These are phyloP conservation scores for Priceomyces castillae DNA, from an alignment of 805 yeast species.

Conservation along the genomic window DNA sequence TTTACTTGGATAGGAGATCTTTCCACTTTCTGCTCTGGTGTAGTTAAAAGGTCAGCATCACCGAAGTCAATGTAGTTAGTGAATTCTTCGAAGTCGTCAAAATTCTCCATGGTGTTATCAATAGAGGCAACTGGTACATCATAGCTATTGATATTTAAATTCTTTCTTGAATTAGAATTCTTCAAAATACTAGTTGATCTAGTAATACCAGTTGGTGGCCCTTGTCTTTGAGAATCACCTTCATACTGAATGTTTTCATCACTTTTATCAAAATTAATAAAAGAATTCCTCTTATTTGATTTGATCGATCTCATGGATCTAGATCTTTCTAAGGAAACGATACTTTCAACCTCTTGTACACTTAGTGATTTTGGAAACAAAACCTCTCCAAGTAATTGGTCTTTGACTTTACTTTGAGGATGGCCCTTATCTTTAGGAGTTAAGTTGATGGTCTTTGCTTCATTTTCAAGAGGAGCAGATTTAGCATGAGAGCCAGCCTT, in stretches of 20 bases:
- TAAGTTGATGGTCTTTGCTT: too few species aligned
- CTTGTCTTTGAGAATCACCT: conserved; percentile 7
- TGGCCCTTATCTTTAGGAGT: not conserved
- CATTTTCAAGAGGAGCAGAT: not conserved
- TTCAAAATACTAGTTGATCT: conserved; percentile 41
- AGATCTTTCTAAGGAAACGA: conserved; percentile 68
- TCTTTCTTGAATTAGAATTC: conserved; percentile 25
- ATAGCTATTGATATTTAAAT: conserved; percentile 11
- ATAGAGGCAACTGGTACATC: conserved; percentile 1
- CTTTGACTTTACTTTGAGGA: conserved; percentile 9
- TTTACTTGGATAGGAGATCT: not conserved
- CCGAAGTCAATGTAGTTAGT: conserved; percentile 41
- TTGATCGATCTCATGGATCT: conserved; percentile 54
- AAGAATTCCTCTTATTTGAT: conserved; percentile 36
- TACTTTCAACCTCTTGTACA: conserved; percentile 68
- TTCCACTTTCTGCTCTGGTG: conserved; percentile 15
- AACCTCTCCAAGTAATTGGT: conserved; percentile 44
- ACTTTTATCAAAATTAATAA: conserved; percentile 38
- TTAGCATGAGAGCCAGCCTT: not conserved
- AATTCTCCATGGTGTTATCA: conserved; percentile 12
- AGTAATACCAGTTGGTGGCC: conserved; percentile 20
- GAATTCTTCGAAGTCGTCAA: conserved; percentile 38
- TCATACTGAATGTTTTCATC: conserved; percentile 36
- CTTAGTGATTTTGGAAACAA: conserved; percentile 70
- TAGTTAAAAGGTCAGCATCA: conserved; percentile 28